Evolutionary conservation across 2,329 filamentous ascomycete species (phyloP), one percentile per base, ranked within the genome.

Genomic region (Eutypa lata): DNA sequence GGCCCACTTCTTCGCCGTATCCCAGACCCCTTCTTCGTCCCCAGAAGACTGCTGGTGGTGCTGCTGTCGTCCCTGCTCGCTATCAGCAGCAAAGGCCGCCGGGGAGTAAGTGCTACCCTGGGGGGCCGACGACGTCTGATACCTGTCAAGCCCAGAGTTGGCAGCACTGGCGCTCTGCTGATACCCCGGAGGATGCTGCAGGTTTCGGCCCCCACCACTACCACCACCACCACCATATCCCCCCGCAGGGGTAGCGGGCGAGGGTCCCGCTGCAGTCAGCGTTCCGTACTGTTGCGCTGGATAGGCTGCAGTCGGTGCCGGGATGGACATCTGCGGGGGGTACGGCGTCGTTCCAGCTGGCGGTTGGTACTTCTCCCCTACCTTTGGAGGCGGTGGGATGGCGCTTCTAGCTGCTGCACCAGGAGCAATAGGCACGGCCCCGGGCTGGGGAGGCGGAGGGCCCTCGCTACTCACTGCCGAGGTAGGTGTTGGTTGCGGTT

Each of bases 381-480:
- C 73, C 62, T 74, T 81, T 49, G 80, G 79, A 45, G 80, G 79
- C 51, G 80, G 78, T 53, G 79, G 79, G 31, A 80, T 57, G 52
- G 54, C 59, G 53, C 65, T 59, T 53, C 53, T 54, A 40, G 56
- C 60, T n/a, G 56, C 56, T 50, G 63, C 64, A 22, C 72, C 60
- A 47, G 78, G 69, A 16, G 35, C 6, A 44, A 71, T 64, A 38
- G 83, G 82, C 43, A 76, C 71, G 38, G 81, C 78, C 50, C 81
- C 82, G 37, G 83, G 82, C 59, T 85, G 81, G 28, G 83, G 82
- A 56, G 76, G 70, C 51, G 81, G 76, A 47, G 82, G 82, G 16
- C 69, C 70, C 44, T 67, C 59, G 47, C 59, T 55, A 24, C 61
- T 56, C 47, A 66, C 55, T 44, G 66, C 65, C 35, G 35, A 5